Base-by-base conservation (phyloP, 2,329 filamentous ascomycete species). In the Stagonosporopsis vannaccii region DNA sequence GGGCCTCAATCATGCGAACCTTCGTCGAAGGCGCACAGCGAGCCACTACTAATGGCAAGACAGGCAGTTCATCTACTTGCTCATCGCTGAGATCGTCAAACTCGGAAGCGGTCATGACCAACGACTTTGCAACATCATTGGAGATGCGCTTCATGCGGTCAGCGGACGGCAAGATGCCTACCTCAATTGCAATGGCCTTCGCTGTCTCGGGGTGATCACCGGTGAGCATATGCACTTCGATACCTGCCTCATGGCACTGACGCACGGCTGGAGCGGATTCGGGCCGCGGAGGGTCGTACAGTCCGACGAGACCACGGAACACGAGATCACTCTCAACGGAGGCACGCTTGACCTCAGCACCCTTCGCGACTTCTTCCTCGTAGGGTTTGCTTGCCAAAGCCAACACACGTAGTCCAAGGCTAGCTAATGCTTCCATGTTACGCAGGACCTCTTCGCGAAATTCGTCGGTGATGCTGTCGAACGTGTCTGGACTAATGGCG, bases 1-100 rank as follows among this genome's bases (percentile, higher is more conserved):
- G 84, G 6, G 92, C 91, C 65, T 93, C 90, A 47, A 96, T 93
- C 91, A 96, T 96, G 56, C 91, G 87, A 4, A 92, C 91, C 78
- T 96, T 96, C 35, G 92, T 96, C 56, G 90, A 86, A 0, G 92
- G 92, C 1, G 90, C 90, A 71, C 91, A 96, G 33, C 92, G 88
- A 33, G 92, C 91, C 58, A 96, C 88, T 8, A 96, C 92, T 0
- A 94, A 80, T 2, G 91, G 91, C 2, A 96, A 79, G 36, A 91
- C 86, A 4, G 89, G 87, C 15, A 96, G 79, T 0, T 82, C 81
- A 62, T 91, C 91, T 51, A 96, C 90, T 73, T 95, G 85, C 0
- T 81, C 85, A 42, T 95, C 89, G 0, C 84, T 85, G 61, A 96
- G 81, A 59, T 86, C 87, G 73, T 96, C 92, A 63, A 96, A 94